Percentiles rank a stretch among this genome's conserved stretches.
These are phyloP conservation scores for Populus hybrid DNA, from an alignment of 441 rosid species.

Conservation along the genomic window DNA sequence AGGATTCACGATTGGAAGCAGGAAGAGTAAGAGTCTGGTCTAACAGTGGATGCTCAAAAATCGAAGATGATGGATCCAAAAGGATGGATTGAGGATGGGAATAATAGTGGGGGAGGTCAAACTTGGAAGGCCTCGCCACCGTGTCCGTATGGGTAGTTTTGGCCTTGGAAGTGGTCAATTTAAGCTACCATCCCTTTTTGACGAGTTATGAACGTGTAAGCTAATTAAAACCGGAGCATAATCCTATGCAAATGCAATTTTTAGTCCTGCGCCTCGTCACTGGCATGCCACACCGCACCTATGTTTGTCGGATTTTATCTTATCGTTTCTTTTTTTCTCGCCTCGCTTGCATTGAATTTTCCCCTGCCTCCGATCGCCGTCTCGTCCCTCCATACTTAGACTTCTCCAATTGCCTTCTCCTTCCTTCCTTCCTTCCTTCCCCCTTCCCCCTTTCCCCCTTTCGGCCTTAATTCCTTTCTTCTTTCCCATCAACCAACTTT, in stretches of 20 bases:
- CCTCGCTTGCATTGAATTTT: not conserved
- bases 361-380: too few relatives aligned
- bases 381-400: too few relatives aligned
- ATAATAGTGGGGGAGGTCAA: not conserved
- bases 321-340: not conserved
- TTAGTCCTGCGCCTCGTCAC: too few relatives aligned
- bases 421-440: too few relatives aligned
- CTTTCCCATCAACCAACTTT: too few relatives aligned
- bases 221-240: not conserved
- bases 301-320: too few relatives aligned
- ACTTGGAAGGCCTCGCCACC: not conserved
- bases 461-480: not conserved
- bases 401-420: too few relatives aligned
- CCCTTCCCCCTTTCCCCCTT: too few relatives aligned
- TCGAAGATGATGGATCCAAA: not conserved
- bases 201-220: not conserved
- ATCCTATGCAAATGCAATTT: not conserved
- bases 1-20: not conserved
- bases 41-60: not conserved
- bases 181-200: too few relatives aligned
- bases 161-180: not conserved
- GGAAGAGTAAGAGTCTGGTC: not conserved
- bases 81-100: too few relatives aligned
- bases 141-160: not conserved
- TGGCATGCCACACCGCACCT: not conserved